Evolutionary conservation across 1,284 basidiomycete genomes (phyloP).

Genomic region (Omphalotus olearius): DNA sequence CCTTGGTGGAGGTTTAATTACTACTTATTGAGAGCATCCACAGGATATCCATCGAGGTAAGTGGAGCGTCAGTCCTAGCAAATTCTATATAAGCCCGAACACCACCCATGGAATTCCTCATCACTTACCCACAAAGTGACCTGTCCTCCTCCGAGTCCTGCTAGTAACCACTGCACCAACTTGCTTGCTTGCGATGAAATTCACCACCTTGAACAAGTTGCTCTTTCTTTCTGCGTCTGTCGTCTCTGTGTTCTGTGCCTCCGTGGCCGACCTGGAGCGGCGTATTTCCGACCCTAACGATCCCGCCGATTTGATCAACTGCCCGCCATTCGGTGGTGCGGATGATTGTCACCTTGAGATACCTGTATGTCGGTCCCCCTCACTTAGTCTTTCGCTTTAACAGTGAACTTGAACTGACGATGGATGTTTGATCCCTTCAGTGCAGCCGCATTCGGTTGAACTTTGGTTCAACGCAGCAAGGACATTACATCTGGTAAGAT

Average conservation of each 20-base stretch:
- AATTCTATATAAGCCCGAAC: not conserved
- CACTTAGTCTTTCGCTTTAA: not conserved
- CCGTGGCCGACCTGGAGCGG: constrained; percentile 4
- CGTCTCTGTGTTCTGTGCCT: not conserved
- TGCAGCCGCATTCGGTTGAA: constrained; percentile 8
- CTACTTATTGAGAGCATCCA: no score
- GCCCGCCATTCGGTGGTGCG: constrained; percentile 5
- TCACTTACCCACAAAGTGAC: not conserved
- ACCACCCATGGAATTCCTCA: not conserved
- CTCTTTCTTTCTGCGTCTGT: not conserved
- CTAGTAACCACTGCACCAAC: no score
- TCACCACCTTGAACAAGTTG: not conserved
- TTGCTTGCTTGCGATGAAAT: not conserved
- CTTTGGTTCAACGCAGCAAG: constrained; percentile 5
- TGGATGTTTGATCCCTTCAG: not conserved
- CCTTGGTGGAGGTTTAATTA: no score
- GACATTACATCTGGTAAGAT: constrained; percentile 8
- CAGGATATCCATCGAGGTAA: no score
- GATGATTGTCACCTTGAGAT: constrained; percentile 7
- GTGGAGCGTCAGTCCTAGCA: no score
- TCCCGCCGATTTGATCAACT: constrained; percentile 8
- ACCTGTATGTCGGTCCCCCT: not conserved
- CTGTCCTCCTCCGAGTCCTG: no score
- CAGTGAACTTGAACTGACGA: not conserved
- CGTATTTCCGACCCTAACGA: constrained; percentile 6